Evolutionary conservation across 441 rosid species (phyloP).

Genomic region (Syzygium syzygioides): DNA sequence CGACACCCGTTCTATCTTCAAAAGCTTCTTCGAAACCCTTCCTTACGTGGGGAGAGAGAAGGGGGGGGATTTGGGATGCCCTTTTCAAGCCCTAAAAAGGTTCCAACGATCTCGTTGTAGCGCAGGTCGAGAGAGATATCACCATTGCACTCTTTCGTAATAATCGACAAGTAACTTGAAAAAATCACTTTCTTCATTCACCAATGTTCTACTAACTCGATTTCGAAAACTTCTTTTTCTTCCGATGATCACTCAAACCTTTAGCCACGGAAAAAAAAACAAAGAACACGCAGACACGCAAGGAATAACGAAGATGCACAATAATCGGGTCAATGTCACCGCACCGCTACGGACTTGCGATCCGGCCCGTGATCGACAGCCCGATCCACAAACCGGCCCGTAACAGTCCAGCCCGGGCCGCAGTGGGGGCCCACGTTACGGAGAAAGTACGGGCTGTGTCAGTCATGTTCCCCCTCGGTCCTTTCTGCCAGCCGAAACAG

Average conservation of each 20-base stretch:
- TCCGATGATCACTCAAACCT: neutral
- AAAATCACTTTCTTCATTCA: neutral
- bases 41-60: neutral
- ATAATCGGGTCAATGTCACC: too few species aligned
- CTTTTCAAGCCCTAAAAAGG: too few species aligned
- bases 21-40: neutral
- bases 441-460: neutral
- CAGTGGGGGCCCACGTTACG: neutral
- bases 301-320: too few species aligned
- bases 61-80: neutral
- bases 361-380: neutral
- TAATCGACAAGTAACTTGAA: too few species aligned
- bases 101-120: neutral
- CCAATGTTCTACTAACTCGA: neutral
- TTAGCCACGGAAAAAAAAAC: too few species aligned
- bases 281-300: too few species aligned
- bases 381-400: neutral
- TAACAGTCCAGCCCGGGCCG: neutral
- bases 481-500: conserved; percentile 13
- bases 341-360: too few species aligned
- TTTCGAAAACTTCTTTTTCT: neutral
- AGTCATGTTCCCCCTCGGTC: conserved; percentile 7
- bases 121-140: too few species aligned
- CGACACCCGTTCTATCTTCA: neutral
- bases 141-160: too few species aligned